These are phyloP conservation scores for Ganoderma multipileum DNA, from an alignment of 1,284 basidiomycete genomes.

Conservation along the genomic window DNA sequence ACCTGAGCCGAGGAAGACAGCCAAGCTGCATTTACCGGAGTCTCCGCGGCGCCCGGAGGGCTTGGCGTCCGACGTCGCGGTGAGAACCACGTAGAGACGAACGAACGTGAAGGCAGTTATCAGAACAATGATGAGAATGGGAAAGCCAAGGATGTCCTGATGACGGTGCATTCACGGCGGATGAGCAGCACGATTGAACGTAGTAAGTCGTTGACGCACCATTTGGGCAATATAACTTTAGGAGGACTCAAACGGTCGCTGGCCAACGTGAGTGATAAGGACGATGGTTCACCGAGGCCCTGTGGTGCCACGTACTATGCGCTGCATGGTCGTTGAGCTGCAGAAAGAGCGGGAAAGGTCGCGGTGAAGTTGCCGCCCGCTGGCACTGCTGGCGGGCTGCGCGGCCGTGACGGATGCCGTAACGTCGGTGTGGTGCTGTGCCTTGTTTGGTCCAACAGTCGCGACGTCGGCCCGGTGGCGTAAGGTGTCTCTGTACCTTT, in stretches of 20 bases:
- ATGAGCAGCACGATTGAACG: neutral
- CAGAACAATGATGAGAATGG: slow-evolving; percentile 21
- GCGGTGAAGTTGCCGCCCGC: neutral
- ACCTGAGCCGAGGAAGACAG: slow-evolving; percentile 73
- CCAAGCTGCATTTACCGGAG: slow-evolving; percentile 51
- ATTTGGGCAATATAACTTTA: neutral
- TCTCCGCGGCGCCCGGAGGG: slow-evolving; percentile 15
- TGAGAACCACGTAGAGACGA: slow-evolving; percentile 35
- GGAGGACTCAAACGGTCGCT: neutral
- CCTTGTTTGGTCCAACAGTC: neutral
- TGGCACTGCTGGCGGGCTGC: neutral
- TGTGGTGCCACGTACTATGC: neutral
- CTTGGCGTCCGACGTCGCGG: slow-evolving; percentile 14
- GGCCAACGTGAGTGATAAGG: neutral
- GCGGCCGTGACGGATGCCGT: neutral
- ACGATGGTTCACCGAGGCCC: neutral
- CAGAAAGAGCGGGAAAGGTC: neutral
- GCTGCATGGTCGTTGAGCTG: neutral
- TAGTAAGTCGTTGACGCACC: neutral
- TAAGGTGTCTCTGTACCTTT: neutral
- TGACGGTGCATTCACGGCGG: neutral
- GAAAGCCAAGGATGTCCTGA: slow-evolving; percentile 16
- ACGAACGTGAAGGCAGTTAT: slow-evolving; percentile 22
- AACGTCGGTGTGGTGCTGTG: slow-evolving; percentile 2
- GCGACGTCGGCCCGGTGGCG: slow-evolving; percentile 3